phyloP scores from a whole-genome alignment of 2,329 filamentous ascomycete genomes.

The Fusarium piperis region DNA sequence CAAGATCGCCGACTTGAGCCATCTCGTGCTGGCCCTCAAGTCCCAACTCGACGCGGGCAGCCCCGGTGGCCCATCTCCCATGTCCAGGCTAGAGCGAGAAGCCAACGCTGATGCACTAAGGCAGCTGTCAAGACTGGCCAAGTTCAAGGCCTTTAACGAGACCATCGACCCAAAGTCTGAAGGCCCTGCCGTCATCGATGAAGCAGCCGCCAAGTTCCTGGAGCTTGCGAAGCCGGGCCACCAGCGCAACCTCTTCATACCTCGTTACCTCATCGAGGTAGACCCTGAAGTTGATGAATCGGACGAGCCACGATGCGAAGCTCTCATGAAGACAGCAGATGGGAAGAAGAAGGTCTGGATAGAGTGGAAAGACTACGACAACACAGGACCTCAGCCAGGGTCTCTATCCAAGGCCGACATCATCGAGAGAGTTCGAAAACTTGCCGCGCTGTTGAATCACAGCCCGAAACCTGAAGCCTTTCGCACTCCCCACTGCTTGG shows the following conservation, averaged over 20 bases:
- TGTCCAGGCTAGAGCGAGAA: constrained; percentile 49
- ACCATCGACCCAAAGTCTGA: constrained; percentile 52
- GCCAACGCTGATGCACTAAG: constrained; percentile 53
- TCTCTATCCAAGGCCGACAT: constrained; percentile 55
- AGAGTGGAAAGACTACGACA: constrained; percentile 61
- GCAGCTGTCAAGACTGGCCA: constrained; percentile 56
- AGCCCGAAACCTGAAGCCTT: constrained; percentile 60
- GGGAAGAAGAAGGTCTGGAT: constrained; percentile 56
- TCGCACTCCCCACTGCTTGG: constrained; percentile 60
- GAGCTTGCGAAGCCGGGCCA: constrained; percentile 50
- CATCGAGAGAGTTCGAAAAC: constrained; percentile 56
- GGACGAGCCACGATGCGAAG: constrained; percentile 53
- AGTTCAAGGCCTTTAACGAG: constrained; percentile 63
- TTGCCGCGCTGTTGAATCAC: constrained; percentile 59
- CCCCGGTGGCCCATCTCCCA: constrained; percentile 37
- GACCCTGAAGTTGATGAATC: constrained; percentile 45
- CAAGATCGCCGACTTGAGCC: constrained; percentile 56
- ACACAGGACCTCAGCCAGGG: constrained; percentile 46
- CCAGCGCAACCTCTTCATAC: constrained; percentile 47
- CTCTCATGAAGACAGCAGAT: constrained; percentile 47
- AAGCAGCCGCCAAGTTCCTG: constrained; percentile 50
- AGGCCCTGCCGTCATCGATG: constrained; percentile 45
- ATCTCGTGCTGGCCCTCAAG: constrained; percentile 58
- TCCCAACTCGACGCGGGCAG: constrained; percentile 51
- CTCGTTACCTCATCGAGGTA: constrained; percentile 49